These are phyloP conservation scores for Xylaria sp. DNA, from an alignment of 2,329 filamentous ascomycete genomes.

Conservation along the genomic window DNA sequence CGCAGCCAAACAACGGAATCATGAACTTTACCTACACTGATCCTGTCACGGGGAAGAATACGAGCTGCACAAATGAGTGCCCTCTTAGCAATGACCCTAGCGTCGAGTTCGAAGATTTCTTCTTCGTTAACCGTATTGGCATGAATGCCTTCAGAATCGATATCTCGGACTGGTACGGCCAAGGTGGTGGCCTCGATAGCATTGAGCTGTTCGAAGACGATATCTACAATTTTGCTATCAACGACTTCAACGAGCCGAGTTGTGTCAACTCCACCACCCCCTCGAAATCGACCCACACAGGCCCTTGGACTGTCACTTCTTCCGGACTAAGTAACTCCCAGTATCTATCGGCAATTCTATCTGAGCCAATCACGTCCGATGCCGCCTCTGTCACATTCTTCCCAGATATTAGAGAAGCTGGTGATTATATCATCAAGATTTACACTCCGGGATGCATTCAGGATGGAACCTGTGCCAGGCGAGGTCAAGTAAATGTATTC, in stretches of 20 bases:
- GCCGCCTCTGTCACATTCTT: slow-evolving; percentile 68
- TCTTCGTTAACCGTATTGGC: slow-evolving; percentile 79
- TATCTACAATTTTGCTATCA: slow-evolving; percentile 78
- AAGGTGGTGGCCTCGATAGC: slow-evolving; percentile 76
- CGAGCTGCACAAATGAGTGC: slow-evolving; percentile 74
- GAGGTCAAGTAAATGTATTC: slow-evolving; percentile 79
- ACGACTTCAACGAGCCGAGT: slow-evolving; percentile 80
- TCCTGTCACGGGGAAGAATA: slow-evolving; percentile 59
- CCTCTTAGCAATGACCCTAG: slow-evolving; percentile 69
- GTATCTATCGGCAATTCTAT: slow-evolving; percentile 67
- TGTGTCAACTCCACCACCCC: slow-evolving; percentile 62
- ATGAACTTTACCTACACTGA: slow-evolving; percentile 94
- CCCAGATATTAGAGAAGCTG: slow-evolving; percentile 80
- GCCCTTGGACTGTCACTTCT: slow-evolving; percentile 66
- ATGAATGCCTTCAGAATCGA: slow-evolving; percentile 86
- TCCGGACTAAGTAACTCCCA: slow-evolving; percentile 65
- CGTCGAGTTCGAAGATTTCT: slow-evolving; percentile 76
- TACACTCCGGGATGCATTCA: slow-evolving; percentile 88
- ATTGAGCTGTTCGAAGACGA: slow-evolving; percentile 84
- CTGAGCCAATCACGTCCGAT: slow-evolving; percentile 48
- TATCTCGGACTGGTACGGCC: slow-evolving; percentile 81
- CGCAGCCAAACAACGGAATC: slow-evolving; percentile 81
- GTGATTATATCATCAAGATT: slow-evolving; percentile 84
- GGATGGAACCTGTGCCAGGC: slow-evolving; percentile 67
- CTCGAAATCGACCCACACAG: slow-evolving; percentile 64